Conservation (phyloP, 2,329 filamentous ascomycete species). For the Tympanopsis confertula region DNA sequence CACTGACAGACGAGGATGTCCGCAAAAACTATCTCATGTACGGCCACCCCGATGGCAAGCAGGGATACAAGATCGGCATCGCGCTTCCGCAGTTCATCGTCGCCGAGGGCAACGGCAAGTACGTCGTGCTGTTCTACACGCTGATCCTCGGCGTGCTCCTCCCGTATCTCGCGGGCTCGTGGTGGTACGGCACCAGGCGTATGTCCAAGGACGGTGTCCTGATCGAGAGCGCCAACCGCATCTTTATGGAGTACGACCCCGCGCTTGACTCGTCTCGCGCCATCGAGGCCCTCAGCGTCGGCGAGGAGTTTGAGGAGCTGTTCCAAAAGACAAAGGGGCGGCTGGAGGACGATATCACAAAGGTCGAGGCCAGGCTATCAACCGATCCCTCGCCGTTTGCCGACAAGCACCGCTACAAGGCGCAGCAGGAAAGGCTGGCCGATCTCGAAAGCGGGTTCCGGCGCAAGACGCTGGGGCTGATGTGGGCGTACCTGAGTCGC, state of each 20-base stretch:
- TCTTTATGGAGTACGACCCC: slow-evolving; percentile 89
- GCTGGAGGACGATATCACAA: slow-evolving; percentile 65
- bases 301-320: slow-evolving; percentile 71
- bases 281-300: slow-evolving; percentile 69
- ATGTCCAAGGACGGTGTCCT: slow-evolving; percentile 88
- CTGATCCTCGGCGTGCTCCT: slow-evolving; percentile 77
- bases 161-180: slow-evolving; percentile 86
- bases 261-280: slow-evolving; percentile 70
- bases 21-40: slow-evolving; percentile 95
- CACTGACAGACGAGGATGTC: slow-evolving; percentile 90
- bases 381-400: slow-evolving; percentile 38
- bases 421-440: slow-evolving; percentile 59
- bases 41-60: slow-evolving; percentile 94
- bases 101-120: slow-evolving; percentile 88
- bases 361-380: slow-evolving; percentile 73
- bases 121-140: slow-evolving; percentile 82
- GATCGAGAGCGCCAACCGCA: slow-evolving; percentile 83
- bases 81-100: slow-evolving; percentile 88
- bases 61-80: slow-evolving; percentile 95
- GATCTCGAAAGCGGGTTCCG: slow-evolving; percentile 70
- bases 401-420: slow-evolving; percentile 56
- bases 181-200: slow-evolving; percentile 96
- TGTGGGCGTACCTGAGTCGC: slow-evolving; percentile 92
- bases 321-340: slow-evolving; percentile 60
- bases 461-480: slow-evolving; percentile 74